phyloP scores from a whole-genome alignment of 441 rosid species.

The Erodium trifolium region DNA sequence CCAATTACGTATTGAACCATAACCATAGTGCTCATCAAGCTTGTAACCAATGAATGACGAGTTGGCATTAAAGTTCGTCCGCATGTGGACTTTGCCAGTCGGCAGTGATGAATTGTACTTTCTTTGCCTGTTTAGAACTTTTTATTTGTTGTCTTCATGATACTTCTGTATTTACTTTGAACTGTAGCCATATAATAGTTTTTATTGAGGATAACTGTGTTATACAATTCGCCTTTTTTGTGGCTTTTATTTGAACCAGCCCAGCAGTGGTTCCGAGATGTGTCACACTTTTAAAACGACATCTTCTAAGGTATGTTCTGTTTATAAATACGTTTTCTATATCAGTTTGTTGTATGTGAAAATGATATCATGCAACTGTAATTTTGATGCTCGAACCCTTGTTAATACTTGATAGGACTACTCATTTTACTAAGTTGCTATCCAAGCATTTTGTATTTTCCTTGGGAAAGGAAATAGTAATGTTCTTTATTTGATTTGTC shows the following conservation, averaged over 20 bases:
- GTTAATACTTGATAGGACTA: constrained; percentile 29
- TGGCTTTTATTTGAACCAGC: too few species aligned
- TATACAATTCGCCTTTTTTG: constrained; percentile 9
- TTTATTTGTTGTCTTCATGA: not conserved
- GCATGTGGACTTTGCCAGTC: not conserved
- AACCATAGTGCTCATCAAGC: not conserved
- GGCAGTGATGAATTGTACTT: not conserved
- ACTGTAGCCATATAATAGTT: constrained; percentile 6
- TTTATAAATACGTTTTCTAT: constrained; percentile 24
- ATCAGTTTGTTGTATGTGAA: constrained; percentile 32
- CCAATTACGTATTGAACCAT: constrained; percentile 2
- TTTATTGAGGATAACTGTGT: not conserved
- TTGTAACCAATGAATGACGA: not conserved
- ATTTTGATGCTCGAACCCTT: constrained; percentile 30
- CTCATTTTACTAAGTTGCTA: too few species aligned
- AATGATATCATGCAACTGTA: too few species aligned
- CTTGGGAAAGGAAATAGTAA: too few species aligned
- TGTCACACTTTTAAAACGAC: too few species aligned
- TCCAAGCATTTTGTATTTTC: too few species aligned
- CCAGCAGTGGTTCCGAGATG: too few species aligned
- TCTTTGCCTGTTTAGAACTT: not conserved
- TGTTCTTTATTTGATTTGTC: too few species aligned
- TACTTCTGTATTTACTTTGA: not conserved
- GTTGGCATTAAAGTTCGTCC: not conserved
- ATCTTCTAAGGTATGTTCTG: too few species aligned